phyloP scores from a whole-genome alignment of 495 filamentous ascomycete genomes.

The Xylaria curta region DNA sequence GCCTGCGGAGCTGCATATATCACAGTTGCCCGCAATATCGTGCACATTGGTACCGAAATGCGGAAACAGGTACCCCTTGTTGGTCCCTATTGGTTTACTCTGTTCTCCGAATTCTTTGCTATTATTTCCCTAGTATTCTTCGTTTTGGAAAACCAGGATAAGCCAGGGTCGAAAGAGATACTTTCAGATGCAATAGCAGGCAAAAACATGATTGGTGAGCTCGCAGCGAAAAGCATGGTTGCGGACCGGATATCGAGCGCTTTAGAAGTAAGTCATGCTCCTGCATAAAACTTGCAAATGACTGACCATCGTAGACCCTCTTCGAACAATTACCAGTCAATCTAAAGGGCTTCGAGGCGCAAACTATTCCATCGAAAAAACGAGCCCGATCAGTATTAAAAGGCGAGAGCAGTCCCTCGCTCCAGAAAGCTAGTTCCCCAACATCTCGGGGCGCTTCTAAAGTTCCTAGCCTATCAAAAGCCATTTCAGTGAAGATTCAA shows the following conservation, averaged over 20 bases:
- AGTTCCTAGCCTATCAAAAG: constrained; percentile 39
- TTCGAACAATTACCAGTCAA: constrained; percentile 82
- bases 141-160: constrained; percentile 87
- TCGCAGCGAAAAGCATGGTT: constrained; percentile 84
- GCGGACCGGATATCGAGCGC: constrained; percentile 82
- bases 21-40: constrained; percentile 89
- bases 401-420: constrained; percentile 30
- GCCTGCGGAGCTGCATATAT: constrained; percentile 93
- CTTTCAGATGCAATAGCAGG: constrained; percentile 84
- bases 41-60: constrained; percentile 91
- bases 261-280: constrained; percentile 63
- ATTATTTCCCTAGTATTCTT: constrained; percentile 90
- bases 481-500: constrained; percentile 36
- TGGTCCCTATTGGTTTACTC: constrained; percentile 95
- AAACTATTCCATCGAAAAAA: constrained; percentile 58
- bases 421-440: constrained; percentile 33
- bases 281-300: neutral
- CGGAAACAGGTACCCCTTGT: constrained; percentile 80
- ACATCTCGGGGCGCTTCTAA: constrained; percentile 60
- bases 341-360: constrained; percentile 55
- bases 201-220: constrained; percentile 74
- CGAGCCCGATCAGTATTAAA: constrained; percentile 60
- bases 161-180: constrained; percentile 74
- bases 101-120: constrained; percentile 95
- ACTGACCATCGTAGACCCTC: constrained; percentile 57